Percentiles rank a stretch among this genome's conserved stretches.
Evolutionary conservation across 352 stramenopile species (phyloP).

Genomic region (Aphanomyces invadans): DNA sequence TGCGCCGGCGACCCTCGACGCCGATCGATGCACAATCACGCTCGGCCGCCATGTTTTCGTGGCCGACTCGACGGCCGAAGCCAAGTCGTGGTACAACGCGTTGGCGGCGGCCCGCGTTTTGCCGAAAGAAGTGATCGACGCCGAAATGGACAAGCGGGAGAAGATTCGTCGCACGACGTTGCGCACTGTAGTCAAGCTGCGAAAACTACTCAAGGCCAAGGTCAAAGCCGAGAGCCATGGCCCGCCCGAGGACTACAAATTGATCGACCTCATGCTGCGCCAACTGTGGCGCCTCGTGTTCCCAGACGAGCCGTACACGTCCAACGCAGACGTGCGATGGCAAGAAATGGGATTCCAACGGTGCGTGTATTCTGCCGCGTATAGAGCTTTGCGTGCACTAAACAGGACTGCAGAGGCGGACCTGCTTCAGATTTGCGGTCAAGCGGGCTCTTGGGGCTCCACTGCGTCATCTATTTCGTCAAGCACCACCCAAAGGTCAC

Average conservation of each 20-base stretch:
- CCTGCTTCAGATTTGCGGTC: constrained; percentile 74
- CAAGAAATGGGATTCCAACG: constrained; percentile 78
- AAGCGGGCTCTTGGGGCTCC: constrained; percentile 73
- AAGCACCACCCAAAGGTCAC: constrained; percentile 38
- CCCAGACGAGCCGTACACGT: constrained; percentile 48
- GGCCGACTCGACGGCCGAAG: constrained; percentile 45
- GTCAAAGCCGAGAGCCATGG: constrained; percentile 66
- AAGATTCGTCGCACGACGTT: constrained; percentile 64
- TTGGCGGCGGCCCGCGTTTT: constrained; percentile 53
- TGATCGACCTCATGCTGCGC: constrained; percentile 71
- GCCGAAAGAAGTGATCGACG: constrained; percentile 59
- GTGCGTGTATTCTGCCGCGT: background rate
- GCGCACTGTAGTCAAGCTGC: constrained; percentile 54
- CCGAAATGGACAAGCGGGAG: constrained; percentile 65
- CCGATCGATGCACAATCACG: constrained; percentile 55
- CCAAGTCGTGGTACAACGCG: constrained; percentile 63
- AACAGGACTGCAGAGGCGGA: constrained; percentile 31
- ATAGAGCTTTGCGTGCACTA: background rate
- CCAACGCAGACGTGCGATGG: constrained; percentile 67
- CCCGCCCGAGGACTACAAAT: constrained; percentile 57
- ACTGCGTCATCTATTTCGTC: constrained; percentile 80
- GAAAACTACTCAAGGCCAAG: constrained; percentile 65
- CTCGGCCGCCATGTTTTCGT: constrained; percentile 54
- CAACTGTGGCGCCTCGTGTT: constrained; percentile 65
- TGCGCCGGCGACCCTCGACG: constrained; percentile 43